Evolutionary conservation across 2,329 filamentous ascomycete genomes (phyloP).

Genomic region (Claviceps quebecensis): DNA sequence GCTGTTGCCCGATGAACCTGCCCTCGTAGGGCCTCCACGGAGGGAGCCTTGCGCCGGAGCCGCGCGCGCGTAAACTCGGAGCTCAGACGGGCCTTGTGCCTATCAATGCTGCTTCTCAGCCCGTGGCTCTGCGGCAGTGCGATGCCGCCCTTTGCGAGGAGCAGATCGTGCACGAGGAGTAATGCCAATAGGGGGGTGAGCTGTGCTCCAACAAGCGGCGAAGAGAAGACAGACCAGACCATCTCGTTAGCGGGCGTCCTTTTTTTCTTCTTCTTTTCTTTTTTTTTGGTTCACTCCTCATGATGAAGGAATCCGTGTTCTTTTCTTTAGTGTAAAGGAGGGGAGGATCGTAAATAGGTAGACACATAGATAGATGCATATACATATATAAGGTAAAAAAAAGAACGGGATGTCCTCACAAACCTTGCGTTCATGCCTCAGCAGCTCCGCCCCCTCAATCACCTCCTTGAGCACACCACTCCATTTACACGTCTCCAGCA

Average conservation of each 20-base stretch:
- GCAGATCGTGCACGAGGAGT: slow-evolving; percentile 72
- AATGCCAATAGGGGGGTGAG: slow-evolving; percentile 68
- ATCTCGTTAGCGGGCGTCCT: slow-evolving; percentile 1
- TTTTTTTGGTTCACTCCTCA: neutral
- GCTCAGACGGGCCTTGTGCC: slow-evolving; percentile 66
- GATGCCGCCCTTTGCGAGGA: slow-evolving; percentile 70
- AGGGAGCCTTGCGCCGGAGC: slow-evolving; percentile 54
- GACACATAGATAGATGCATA: too few relatives aligned
- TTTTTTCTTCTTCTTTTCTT: neutral
- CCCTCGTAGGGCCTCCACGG: slow-evolving; percentile 50
- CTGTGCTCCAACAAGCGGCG: slow-evolving; percentile 27
- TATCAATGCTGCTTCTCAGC: slow-evolving; percentile 58
- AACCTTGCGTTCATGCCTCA: slow-evolving; percentile 77
- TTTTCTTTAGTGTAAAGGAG: neutral
- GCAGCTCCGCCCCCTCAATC: slow-evolving; percentile 64
- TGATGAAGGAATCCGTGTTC: neutral
- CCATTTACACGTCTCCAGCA: slow-evolving; percentile 83
- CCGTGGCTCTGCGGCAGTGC: slow-evolving; percentile 69
- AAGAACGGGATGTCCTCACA: slow-evolving; percentile 6
- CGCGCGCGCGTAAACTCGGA: slow-evolving; percentile 75
- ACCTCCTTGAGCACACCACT: slow-evolving; percentile 74
- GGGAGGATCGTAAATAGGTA: too few relatives aligned
- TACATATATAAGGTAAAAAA: neutral
- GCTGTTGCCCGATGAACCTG: slow-evolving; percentile 38
- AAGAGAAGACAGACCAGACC: neutral